Percentiles rank a stretch among this genome's conserved stretches.
Evolutionary conservation across 2,329 filamentous ascomycete genomes (phyloP).

Genomic region (Cladosporium sp.): DNA sequence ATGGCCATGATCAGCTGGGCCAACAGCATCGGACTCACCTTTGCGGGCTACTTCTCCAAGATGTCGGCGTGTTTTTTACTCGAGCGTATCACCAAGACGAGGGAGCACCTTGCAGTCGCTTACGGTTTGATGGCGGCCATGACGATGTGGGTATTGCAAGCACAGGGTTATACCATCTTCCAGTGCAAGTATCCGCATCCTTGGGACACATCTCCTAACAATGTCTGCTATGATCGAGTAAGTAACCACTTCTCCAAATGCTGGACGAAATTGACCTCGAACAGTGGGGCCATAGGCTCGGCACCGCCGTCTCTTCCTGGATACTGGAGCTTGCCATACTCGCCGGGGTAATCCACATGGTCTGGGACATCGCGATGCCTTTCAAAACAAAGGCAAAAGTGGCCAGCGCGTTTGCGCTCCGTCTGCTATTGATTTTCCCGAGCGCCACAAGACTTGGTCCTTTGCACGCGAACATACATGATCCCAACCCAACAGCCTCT

Average conservation of each 20-base stretch:
- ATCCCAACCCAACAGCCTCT: conserved; percentile 12
- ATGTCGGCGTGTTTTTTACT: conserved; percentile 25
- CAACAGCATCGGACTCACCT: conserved; percentile 17
- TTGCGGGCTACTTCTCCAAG: conserved; percentile 19
- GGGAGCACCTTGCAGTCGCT: conserved; percentile 17
- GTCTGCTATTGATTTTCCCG: conserved; percentile 18
- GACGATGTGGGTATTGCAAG: conserved; percentile 17
- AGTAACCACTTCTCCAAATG: neutral
- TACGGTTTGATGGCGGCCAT: conserved; percentile 17
- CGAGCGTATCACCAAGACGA: conserved; percentile 21
- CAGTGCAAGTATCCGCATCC: conserved; percentile 23
- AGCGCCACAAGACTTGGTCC: neutral
- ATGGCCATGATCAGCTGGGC: conserved; percentile 19
- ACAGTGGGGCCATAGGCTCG: conserved; percentile 20
- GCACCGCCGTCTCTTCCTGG: conserved; percentile 15
- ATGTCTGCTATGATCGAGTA: conserved; percentile 18
- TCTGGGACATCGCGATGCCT: conserved; percentile 26
- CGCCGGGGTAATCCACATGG: conserved; percentile 19
- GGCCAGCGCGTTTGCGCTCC: conserved; percentile 21
- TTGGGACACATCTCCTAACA: conserved; percentile 17
- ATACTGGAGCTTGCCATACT: conserved; percentile 22
- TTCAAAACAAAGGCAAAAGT: conserved; percentile 20
- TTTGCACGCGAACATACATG: neutral
- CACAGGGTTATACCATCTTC: conserved; percentile 18
- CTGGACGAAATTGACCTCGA: neutral